Conservation (phyloP, 305 asterid species). For the Fraxinus velutina region DNA sequence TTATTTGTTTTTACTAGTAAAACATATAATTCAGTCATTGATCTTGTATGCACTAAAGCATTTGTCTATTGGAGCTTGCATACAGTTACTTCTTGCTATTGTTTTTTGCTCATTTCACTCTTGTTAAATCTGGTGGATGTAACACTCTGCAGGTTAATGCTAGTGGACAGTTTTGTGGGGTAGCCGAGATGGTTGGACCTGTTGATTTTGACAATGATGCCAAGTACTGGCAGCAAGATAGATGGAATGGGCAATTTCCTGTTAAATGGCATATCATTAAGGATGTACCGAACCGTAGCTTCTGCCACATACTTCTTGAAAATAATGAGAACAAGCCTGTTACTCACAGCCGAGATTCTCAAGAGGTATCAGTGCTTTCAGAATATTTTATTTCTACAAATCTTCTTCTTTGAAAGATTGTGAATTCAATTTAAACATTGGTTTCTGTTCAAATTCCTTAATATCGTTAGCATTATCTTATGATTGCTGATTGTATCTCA, state of each 20-base stretch:
- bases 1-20: not conserved
- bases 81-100: slow-evolving; percentile 6
- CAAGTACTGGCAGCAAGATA: slow-evolving; percentile 98
- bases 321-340: slow-evolving; percentile 99
- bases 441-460: not conserved
- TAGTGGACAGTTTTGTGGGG: slow-evolving; percentile 97
- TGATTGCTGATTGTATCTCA: not conserved
- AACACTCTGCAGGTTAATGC: slow-evolving; percentile 75
- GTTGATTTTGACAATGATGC: slow-evolving; percentile 93
- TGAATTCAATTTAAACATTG: not conserved
- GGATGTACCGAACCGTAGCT: slow-evolving; percentile 91
- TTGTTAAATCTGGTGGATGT: slow-evolving; percentile 20
- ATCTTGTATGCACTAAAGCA: slow-evolving; percentile 7
- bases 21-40: not conserved
- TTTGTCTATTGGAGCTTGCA: slow-evolving; percentile 14
- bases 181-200: slow-evolving; percentile 95
- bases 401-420: not conserved
- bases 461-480: not conserved
- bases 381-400: not conserved
- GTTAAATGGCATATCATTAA: slow-evolving; percentile 93
- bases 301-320: slow-evolving; percentile 87
- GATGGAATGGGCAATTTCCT: slow-evolving; percentile 99
- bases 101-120: not conserved
- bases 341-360: slow-evolving; percentile 98
- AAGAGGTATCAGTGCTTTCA: slow-evolving; percentile 60